Base-by-base conservation (phyloP, 495 filamentous ascomycete genomes). In the Tuber microsphaerosporum region DNA sequence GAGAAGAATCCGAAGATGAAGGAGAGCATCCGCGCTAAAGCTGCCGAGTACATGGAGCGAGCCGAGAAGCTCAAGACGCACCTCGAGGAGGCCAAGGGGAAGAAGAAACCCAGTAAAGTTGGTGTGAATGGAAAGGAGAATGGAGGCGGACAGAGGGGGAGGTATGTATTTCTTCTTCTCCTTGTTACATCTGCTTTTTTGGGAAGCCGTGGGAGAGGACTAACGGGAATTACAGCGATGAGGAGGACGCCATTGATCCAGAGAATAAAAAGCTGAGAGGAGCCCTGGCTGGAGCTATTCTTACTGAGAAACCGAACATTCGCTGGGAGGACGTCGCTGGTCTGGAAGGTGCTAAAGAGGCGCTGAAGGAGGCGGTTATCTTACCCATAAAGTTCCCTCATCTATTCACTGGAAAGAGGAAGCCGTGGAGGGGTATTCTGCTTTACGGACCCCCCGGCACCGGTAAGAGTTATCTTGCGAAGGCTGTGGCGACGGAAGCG, bases 291-390 rank as follows among this genome's bases (percentile, higher is more conserved):
- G 95, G 96, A 2, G 96, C 96, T 48, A 97, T 99, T 71, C 83
- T 99, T 81, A 90, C 93, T 74, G 95, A 99, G 82, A 92, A 97
- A 84, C 95, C 96, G 34, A 97, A 99, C 81, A 86, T 99, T 48
- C 91, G 90, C 80, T 99, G 95, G 95, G 95, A 99, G 81, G 96
- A 98, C 84, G 96, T 99, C 61, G 95, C 96, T n/a, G 95, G 95
- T 82, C 84, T 99, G 43, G 95, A 99, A 82, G 89, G 88, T 46
- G 95, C 95, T 69, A 99, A 99, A 86, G 96, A 99, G 82, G 94
- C 96, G 44, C 85, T 99, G 80, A 99, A 99, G 84, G 95, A 99
- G 86, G 95, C 95, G 2, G 96, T 99, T 48, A 91, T 99, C 81
- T 84, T 99, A 80, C 95, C 95, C 26, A 98, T 98, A 83, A 98